Percentiles rank a stretch among this genome's conserved stretches.
Conservation (phyloP, 805 yeast species). For the Suhomyces sp. region DNA sequence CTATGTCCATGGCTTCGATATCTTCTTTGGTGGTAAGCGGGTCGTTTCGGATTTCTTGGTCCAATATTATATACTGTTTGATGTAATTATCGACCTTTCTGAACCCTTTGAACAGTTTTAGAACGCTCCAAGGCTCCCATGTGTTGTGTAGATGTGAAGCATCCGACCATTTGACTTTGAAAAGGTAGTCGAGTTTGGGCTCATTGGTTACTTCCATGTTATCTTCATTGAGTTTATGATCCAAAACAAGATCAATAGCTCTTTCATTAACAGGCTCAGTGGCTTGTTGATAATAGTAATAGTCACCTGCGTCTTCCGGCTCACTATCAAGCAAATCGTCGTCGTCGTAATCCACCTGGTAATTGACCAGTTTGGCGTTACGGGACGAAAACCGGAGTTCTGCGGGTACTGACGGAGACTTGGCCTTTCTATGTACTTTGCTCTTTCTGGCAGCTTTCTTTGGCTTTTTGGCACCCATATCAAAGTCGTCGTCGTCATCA, state of each 20-base stretch:
- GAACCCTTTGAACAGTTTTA: constrained; percentile 62
- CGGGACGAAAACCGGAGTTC: constrained; percentile 80
- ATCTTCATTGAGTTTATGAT: constrained; percentile 35
- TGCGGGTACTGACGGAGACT: constrained; percentile 16
- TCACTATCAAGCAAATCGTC: constrained; percentile 50
- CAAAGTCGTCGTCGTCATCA: constrained; percentile 19
- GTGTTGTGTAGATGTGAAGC: constrained; percentile 91
- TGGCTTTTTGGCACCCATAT: constrained; percentile 21
- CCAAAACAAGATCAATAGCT: constrained; percentile 39
- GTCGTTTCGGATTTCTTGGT: constrained; percentile 73
- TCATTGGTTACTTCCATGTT: constrained; percentile 43
- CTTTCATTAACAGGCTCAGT: constrained; percentile 32
- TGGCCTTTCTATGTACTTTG: background rate
- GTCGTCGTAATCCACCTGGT: constrained; percentile 66
- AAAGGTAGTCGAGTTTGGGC: constrained; percentile 58
- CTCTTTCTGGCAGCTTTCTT: constrained; percentile 8
- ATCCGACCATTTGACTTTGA: constrained; percentile 80
- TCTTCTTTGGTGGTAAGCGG: constrained; percentile 87
- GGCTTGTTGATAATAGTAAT: constrained; percentile 33
- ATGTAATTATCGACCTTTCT: constrained; percentile 89
- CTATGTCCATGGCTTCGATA: constrained; percentile 89
- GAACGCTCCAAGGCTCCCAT: constrained; percentile 71
- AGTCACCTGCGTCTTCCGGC: constrained; percentile 22
- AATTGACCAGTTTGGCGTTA: constrained; percentile 65
- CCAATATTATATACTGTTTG: constrained; percentile 68